Percentiles rank a stretch among this genome's conserved stretches.
phyloP scores from a whole-genome alignment of 805 yeast genomes.

The Saccharomycopsis vini region DNA sequence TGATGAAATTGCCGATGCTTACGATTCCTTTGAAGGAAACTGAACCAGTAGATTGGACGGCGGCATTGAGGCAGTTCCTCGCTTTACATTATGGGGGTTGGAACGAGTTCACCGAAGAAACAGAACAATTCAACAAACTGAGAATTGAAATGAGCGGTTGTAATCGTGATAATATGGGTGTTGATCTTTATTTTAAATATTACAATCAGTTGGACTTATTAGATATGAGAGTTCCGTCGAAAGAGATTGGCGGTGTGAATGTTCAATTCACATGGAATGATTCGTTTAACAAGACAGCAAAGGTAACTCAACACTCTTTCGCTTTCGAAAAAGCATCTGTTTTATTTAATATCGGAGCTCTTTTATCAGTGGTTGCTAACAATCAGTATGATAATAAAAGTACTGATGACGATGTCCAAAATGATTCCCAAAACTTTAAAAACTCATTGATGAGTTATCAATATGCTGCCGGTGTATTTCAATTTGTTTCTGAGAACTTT shows the following conservation, averaged over 20 bases:
- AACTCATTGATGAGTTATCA: constrained; percentile 53
- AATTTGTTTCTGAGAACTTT: constrained; percentile 68
- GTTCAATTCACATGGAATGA: constrained; percentile 75
- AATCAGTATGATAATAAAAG: constrained; percentile 27
- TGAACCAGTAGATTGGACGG: constrained; percentile 48
- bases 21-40: constrained; percentile 18
- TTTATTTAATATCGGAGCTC: constrained; percentile 68
- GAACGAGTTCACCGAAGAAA: constrained; percentile 49
- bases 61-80: constrained; percentile 51
- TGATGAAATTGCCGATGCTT: constrained; percentile 18
- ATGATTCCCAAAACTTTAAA: constrained; percentile 38
- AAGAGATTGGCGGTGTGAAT: constrained; percentile 34
- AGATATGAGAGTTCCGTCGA: constrained; percentile 66
- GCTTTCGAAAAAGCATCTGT: constrained; percentile 87
- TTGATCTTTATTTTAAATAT: constrained; percentile 52
- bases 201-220: constrained; percentile 76
- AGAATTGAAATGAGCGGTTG: constrained; percentile 51
- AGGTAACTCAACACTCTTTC: constrained; percentile 62
- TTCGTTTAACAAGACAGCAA: constrained; percentile 42
- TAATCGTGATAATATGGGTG: constrained; percentile 31
- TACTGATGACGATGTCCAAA: constrained; percentile 16
- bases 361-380: constrained; percentile 44
- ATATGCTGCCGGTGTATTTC: constrained; percentile 70
- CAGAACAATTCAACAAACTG: constrained; percentile 43
- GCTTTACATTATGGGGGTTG: constrained; percentile 53